These are phyloP conservation scores for Phytophthora sp. DNA, from an alignment of 352 stramenopile species.

Conservation along the genomic window DNA sequence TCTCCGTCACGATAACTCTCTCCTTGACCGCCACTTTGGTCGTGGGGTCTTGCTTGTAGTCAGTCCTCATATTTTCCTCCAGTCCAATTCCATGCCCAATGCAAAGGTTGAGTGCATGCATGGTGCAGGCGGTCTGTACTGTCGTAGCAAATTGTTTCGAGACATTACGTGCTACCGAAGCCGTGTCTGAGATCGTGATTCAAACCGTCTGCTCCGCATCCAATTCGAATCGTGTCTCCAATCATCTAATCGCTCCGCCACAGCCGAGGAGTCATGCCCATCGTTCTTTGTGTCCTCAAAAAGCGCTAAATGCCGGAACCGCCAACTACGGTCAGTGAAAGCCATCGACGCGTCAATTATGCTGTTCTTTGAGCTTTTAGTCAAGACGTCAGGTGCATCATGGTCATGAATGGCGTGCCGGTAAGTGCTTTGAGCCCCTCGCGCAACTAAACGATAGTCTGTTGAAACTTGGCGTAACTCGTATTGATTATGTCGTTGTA, in stretches of 20 bases:
- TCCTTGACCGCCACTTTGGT: background rate
- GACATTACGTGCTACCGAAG: background rate
- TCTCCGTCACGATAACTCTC: background rate
- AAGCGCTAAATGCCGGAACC: background rate
- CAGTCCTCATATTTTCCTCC: background rate
- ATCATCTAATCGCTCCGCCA: no score
- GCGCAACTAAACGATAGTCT: background rate
- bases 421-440: background rate
- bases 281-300: conserved; percentile 1
- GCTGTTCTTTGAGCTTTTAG: conserved; percentile 4
- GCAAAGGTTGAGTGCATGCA: conserved; percentile 6
- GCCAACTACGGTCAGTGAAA: background rate
- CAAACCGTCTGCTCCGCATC: no score
- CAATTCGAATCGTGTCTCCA: conserved; percentile 2
- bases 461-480: no score
- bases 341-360: conserved; percentile 7
- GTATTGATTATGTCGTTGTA: no score
- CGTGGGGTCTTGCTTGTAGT: background rate
- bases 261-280: conserved; percentile 1
- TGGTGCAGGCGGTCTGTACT: conserved; percentile 1
- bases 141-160: conserved; percentile 11
- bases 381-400: conserved; percentile 10
- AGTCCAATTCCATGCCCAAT: conserved; percentile 5
- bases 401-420: conserved; percentile 5
- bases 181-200: conserved; percentile 8